Conservation (phyloP, 202 grass and related monocot species). For the Brachypodium distachyon region DNA sequence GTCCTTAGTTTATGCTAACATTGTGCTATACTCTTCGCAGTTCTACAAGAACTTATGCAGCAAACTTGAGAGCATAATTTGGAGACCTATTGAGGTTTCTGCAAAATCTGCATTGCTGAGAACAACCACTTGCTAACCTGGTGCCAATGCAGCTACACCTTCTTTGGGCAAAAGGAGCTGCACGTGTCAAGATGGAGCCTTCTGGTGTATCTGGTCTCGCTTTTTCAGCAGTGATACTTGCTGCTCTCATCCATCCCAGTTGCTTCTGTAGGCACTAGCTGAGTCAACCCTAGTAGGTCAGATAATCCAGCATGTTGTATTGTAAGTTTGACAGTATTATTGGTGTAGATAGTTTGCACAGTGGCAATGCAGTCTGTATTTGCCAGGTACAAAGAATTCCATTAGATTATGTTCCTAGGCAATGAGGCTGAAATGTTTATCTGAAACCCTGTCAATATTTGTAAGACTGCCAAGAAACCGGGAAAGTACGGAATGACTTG, state of each 20-base stretch:
- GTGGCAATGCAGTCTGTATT: background rate
- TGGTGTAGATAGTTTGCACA: conserved; percentile 18
- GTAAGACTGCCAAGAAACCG: background rate
- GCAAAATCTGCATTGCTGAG: conserved; percentile 41
- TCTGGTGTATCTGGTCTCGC: background rate
- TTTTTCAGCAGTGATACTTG: background rate
- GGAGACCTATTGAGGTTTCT: conserved; percentile 43
- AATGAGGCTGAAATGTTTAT: background rate
- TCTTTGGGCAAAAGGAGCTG: background rate
- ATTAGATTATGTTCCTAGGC: background rate
- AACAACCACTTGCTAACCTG: conserved; percentile 34
- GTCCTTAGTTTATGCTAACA: background rate
- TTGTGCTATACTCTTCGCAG: conserved; percentile 19
- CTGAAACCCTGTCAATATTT: background rate
- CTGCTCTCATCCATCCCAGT: background rate
- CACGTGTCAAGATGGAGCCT: background rate
- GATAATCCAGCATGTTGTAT: background rate
- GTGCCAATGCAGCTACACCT: background rate
- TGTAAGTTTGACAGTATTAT: background rate
- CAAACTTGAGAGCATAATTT: conserved; percentile 70
- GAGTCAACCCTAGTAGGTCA: conserved; percentile 10
- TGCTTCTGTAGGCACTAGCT: background rate
- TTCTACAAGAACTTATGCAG: conserved; percentile 87
- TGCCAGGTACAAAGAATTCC: background rate
- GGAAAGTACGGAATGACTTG: too few relatives aligned